phyloP scores from a whole-genome alignment of 495 filamentous ascomycete species.

The Coniosporium apollinis region DNA sequence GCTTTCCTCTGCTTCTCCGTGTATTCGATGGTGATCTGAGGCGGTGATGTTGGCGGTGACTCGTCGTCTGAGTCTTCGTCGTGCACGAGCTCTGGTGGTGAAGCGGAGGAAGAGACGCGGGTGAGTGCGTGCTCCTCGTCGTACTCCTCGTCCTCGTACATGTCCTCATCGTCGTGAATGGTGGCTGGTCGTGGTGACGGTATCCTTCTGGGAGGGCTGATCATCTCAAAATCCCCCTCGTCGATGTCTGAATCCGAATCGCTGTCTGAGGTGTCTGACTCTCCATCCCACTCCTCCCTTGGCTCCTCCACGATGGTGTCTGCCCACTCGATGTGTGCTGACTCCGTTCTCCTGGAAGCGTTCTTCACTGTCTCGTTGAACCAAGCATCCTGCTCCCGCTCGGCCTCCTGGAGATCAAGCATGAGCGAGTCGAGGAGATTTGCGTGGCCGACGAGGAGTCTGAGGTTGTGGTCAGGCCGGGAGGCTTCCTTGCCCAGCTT shows the following conservation, averaged over 20 bases:
- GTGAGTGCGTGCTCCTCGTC: slow-evolving; percentile 51
- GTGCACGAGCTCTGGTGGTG: slow-evolving; percentile 62
- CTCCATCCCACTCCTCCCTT: slow-evolving; percentile 49
- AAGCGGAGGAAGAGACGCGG: slow-evolving; percentile 47
- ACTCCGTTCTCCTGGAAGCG: slow-evolving; percentile 38
- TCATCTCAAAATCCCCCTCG: slow-evolving; percentile 18
- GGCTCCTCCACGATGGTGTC: slow-evolving; percentile 60
- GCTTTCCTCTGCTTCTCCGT: slow-evolving; percentile 46
- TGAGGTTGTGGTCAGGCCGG: slow-evolving; percentile 80
- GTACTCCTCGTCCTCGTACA: slow-evolving; percentile 51
- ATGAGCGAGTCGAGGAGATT: slow-evolving; percentile 94
- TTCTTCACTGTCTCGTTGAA: slow-evolving; percentile 88
- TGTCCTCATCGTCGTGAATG: slow-evolving; percentile 25
- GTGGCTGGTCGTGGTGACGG: slow-evolving; percentile 25
- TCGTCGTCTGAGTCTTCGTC: slow-evolving; percentile 57
- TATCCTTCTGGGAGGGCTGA: slow-evolving; percentile 21
- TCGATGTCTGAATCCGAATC: slow-evolving; percentile 17
- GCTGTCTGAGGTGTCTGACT: slow-evolving; percentile 42
- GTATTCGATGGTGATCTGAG: slow-evolving; percentile 44
- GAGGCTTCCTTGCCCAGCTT: slow-evolving; percentile 90
- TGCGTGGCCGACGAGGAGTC: slow-evolving; percentile 88
- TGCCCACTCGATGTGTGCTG: slow-evolving; percentile 75
- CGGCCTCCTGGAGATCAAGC: slow-evolving; percentile 86
- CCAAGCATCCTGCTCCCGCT: slow-evolving; percentile 92
- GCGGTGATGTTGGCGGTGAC: slow-evolving; percentile 73